Conservation (phyloP, 2,329 filamentous ascomycete species). For the Penicillium sp. region DNA sequence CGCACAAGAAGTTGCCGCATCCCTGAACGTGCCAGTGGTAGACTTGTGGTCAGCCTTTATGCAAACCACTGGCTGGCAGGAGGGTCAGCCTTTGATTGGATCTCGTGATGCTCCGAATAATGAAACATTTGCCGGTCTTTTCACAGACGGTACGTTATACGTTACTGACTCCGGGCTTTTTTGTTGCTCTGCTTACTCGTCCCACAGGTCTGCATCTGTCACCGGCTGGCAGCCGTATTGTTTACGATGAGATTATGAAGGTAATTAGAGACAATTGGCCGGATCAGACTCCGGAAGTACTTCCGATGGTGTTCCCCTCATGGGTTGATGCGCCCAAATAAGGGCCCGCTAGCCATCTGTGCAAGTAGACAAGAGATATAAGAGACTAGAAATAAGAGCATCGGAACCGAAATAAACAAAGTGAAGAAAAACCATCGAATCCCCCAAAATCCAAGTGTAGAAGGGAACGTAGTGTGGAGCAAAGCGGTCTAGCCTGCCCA, state of each 20-base stretch:
- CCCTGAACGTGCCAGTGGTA: constrained; percentile 62
- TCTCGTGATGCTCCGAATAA: constrained; percentile 60
- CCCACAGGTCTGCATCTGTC: constrained; percentile 59
- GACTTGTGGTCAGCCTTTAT: constrained; percentile 82
- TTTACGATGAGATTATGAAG: constrained; percentile 56
- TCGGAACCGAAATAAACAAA: background rate
- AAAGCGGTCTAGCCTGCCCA: background rate
- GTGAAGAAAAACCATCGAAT: background rate
- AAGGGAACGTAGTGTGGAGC: background rate
- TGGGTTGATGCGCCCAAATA: constrained; percentile 51
- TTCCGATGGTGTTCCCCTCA: constrained; percentile 55
- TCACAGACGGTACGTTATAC: constrained; percentile 56
- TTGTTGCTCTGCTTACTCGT: constrained; percentile 7
- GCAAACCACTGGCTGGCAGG: constrained; percentile 59
- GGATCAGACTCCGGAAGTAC: constrained; percentile 54
- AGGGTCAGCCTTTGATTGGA: constrained; percentile 56
- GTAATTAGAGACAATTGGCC: constrained; percentile 55
- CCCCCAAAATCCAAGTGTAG: background rate
- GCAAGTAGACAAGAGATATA: background rate
- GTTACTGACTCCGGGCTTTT: constrained; percentile 21
- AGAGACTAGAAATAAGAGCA: background rate
- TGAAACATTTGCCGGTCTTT: constrained; percentile 53
- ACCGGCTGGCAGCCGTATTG: constrained; percentile 56
- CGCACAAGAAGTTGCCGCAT: constrained; percentile 61
- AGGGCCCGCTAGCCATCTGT: background rate